Percentiles rank a stretch among this genome's conserved stretches.
Evolutionary conservation across 495 filamentous ascomycete genomes (phyloP).

Genomic region (Podospora bellae-mahoneyi): DNA sequence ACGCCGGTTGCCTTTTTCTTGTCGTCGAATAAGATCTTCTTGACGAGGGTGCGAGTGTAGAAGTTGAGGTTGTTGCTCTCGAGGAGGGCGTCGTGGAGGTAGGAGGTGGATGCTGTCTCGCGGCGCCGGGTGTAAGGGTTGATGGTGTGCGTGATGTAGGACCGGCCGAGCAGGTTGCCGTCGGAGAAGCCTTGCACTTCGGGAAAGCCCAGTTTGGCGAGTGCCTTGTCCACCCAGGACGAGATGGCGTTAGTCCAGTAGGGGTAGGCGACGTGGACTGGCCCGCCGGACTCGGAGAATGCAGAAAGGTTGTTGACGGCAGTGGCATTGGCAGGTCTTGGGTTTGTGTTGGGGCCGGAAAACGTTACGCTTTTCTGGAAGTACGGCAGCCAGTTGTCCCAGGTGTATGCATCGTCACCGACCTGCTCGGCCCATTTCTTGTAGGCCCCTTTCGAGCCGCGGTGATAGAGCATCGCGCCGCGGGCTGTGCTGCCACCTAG

Average conservation of each 20-base stretch:
- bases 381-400: conserved; percentile 41
- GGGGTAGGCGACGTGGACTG: conserved; percentile 21
- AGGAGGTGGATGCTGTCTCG: neutral
- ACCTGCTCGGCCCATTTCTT: conserved; percentile 46
- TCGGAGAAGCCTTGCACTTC: conserved; percentile 33
- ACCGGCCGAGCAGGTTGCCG: conserved; percentile 35
- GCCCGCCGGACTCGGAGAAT: conserved; percentile 22
- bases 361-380: conserved; percentile 41
- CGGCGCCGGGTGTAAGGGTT: neutral
- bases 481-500: conserved; percentile 47
- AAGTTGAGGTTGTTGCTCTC: neutral
- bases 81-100: neutral
- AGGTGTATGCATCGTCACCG: conserved; percentile 47
- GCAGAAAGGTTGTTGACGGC: conserved; percentile 27
- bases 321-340: conserved; percentile 27
- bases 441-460: conserved; percentile 37
- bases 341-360: conserved; percentile 30
- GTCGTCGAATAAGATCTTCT: conserved; percentile 14
- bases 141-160: neutral
- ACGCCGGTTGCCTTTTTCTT: conserved; percentile 11
- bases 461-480: conserved; percentile 53
- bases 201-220: conserved; percentile 36
- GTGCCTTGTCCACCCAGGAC: conserved; percentile 35
- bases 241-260: conserved; percentile 30
- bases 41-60: neutral